Conservation (phyloP, 371 early-diverging fungal genomes). For the Thermomucor indicae-seudaticae region DNA sequence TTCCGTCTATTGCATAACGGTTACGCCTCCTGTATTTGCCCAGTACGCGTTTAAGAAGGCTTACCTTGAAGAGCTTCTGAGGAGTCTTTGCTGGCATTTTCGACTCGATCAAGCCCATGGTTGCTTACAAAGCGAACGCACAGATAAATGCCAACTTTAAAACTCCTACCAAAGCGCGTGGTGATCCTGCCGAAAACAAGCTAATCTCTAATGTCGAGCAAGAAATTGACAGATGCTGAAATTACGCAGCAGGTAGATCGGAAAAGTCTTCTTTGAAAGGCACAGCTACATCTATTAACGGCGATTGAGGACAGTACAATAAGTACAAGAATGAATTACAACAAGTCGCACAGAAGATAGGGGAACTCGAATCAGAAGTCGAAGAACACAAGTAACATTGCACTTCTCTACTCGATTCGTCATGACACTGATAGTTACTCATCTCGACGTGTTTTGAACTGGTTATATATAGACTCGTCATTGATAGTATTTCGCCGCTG, state of each 20-base stretch:
- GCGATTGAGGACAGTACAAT: constrained; percentile 56
- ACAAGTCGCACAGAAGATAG: constrained; percentile 83
- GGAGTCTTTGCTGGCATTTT: constrained; percentile 8
- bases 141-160: not conserved
- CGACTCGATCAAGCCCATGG: constrained; percentile 3
- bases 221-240: constrained; percentile 45
- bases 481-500: constrained; percentile 87
- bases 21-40: not conserved
- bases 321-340: constrained; percentile 83
- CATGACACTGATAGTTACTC: not conserved
- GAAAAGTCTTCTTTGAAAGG: not conserved
- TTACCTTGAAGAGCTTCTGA: constrained; percentile 13
- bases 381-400: constrained; percentile 87
- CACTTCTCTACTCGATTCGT: not conserved
- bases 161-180: not conserved
- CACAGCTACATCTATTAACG: not conserved
- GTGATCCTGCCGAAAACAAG: not conserved
- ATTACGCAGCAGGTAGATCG: constrained; percentile 38
- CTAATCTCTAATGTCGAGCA: constrained; percentile 24
- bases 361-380: constrained; percentile 90
- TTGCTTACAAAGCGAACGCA: not conserved
- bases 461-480: constrained; percentile 68
- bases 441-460: not conserved
- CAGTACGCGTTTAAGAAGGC: not conserved
- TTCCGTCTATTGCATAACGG: constrained; percentile 51